Percentiles rank a stretch among this genome's conserved stretches.
phyloP scores from a whole-genome alignment of 768 basidiomycete species.

The Ephemerocybe angulata region DNA sequence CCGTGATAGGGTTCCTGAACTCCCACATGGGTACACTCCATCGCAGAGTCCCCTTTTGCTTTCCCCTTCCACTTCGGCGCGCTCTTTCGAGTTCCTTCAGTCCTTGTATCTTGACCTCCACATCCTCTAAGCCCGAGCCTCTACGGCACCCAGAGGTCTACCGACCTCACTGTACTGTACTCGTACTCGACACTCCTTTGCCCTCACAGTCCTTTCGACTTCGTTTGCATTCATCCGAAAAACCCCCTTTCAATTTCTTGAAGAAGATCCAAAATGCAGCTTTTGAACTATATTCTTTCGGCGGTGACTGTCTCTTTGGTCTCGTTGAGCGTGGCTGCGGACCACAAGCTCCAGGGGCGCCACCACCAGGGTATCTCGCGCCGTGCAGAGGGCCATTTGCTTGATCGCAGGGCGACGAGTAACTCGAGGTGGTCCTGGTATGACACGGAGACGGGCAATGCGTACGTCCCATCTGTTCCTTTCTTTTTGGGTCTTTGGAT shows the following conservation, averaged over 20 bases:
- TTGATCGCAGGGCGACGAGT: slow-evolving; percentile 32
- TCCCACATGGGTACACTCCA: too few species aligned
- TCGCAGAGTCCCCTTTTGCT: too few species aligned
- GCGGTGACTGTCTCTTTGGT: slow-evolving; percentile 23
- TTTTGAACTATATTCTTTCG: slow-evolving; percentile 18
- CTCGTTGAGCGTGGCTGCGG: slow-evolving; percentile 27
- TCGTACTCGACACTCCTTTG: neutral
- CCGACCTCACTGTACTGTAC: neutral
- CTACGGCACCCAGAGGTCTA: neutral
- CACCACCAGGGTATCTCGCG: slow-evolving; percentile 46
- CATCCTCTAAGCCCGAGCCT: neutral
- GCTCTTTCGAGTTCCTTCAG: slow-evolving; percentile 2
- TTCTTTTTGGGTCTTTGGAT: too few species aligned
- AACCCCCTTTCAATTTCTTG: neutral
- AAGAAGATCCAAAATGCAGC: slow-evolving; percentile 9
- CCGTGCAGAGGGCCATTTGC: slow-evolving; percentile 40
- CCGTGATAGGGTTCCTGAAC: too few species aligned
- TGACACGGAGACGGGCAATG: slow-evolving; percentile 16
- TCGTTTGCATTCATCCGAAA: neutral
- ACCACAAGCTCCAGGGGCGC: slow-evolving; percentile 5
- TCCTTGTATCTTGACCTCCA: neutral
- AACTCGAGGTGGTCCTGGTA: slow-evolving; percentile 47
- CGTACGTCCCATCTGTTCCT: neutral
- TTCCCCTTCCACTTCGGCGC: too few species aligned
- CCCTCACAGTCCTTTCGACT: neutral